phyloP scores from a whole-genome alignment of 1,284 basidiomycete genomes.

The Agaricales sp. region DNA sequence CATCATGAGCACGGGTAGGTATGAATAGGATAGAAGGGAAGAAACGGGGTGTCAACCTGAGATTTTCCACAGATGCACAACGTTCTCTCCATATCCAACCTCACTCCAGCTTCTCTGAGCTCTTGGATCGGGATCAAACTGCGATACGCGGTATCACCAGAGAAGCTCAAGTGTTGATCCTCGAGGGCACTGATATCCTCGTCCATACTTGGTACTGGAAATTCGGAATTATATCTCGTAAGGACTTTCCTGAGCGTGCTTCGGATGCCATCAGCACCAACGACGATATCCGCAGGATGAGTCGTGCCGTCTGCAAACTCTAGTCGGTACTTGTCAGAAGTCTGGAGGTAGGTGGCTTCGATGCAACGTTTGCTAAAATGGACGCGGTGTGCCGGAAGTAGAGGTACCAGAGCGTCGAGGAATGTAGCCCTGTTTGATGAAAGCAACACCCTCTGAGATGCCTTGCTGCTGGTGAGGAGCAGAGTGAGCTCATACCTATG shows the following conservation, averaged over 20 bases:
- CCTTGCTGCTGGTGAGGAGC: slow-evolving; percentile 1
- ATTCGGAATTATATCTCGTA: slow-evolving; percentile 16
- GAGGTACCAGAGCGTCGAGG: slow-evolving; percentile 35
- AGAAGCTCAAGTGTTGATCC: slow-evolving; percentile 25
- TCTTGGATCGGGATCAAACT: slow-evolving; percentile 33
- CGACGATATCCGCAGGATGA: slow-evolving; percentile 36
- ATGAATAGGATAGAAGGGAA: too few relatives aligned
- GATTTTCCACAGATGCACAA: too few relatives aligned
- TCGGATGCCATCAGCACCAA: slow-evolving; percentile 46
- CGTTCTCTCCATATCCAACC: too few relatives aligned
- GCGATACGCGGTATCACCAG: slow-evolving; percentile 36
- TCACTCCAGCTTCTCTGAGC: too few relatives aligned
- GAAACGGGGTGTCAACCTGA: too few relatives aligned
- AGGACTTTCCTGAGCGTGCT: slow-evolving; percentile 31
- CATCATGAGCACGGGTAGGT: too few relatives aligned
- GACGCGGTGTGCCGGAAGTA: slow-evolving; percentile 28
- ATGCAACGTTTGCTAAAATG: slow-evolving; percentile 44
- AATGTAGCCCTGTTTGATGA: slow-evolving; percentile 29
- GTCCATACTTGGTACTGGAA: too few relatives aligned
- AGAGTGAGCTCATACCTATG: slow-evolving; percentile 23
- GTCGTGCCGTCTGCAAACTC: slow-evolving; percentile 36
- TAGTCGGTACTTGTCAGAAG: slow-evolving; percentile 20
- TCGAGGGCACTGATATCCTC: too few relatives aligned
- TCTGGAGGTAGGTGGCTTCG: slow-evolving; percentile 20
- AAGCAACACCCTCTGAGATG: neutral